phyloP scores from a whole-genome alignment of 257 asterid species.

The Solanum lycopersicoides region DNA sequence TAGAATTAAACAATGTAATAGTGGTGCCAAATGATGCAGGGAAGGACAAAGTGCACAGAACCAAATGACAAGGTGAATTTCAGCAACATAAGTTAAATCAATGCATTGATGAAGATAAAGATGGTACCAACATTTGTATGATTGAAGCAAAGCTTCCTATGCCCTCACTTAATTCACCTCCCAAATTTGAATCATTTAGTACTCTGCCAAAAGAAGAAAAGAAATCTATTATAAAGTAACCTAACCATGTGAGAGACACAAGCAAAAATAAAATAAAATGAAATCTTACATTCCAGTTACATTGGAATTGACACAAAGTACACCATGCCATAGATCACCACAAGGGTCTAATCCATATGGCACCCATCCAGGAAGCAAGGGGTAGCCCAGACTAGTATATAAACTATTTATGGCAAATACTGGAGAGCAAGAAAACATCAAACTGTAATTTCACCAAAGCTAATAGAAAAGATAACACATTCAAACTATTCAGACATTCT shows the following conservation, averaged over 20 bases:
- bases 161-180: constrained; percentile 50
- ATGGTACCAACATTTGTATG: constrained; percentile 46
- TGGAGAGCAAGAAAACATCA: constrained; percentile 14
- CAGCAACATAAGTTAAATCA: not conserved
- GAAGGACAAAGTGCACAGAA: not conserved
- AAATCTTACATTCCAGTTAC: constrained; percentile 62
- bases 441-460: not conserved
- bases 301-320: constrained; percentile 68
- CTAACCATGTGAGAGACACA: not conserved
- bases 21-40: not conserved
- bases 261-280: too few species aligned
- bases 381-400: constrained; percentile 54
- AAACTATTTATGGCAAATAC: constrained; percentile 72
- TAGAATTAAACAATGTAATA: not conserved
- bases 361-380: constrained; percentile 66
- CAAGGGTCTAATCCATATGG: constrained; percentile 89
- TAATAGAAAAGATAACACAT: not conserved
- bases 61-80: not conserved
- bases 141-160: constrained; percentile 61
- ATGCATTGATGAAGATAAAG: not conserved
- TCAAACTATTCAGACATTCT: not conserved
- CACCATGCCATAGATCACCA: constrained; percentile 80
- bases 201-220: constrained; percentile 23
- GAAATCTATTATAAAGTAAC: not conserved
- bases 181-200: constrained; percentile 49